A percentile compares a stretch with the other conserved stretches of the same genome.
Evolutionary conservation across 345 rosid genomes (phyloP).

Genomic region (Eucalyptus marginata): DNA sequence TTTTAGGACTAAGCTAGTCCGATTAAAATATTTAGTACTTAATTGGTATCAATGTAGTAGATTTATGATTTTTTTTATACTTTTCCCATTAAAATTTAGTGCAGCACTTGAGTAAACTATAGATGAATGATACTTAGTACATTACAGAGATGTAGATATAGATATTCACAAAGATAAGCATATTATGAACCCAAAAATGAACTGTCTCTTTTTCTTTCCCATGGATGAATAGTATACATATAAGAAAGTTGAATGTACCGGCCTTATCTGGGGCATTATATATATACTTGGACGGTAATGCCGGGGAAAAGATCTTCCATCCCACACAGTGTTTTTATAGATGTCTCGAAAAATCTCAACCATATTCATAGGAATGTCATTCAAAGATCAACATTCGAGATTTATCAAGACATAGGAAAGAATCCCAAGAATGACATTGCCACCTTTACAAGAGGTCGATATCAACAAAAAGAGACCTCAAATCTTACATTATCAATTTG

Average conservation of each 20-base stretch:
- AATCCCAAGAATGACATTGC: background rate
- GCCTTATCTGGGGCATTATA: background rate
- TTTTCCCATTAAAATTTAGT: too few relatives aligned
- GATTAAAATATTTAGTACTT: too few relatives aligned
- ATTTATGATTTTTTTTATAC: too few relatives aligned
- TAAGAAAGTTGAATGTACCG: background rate
- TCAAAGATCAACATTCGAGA: background rate
- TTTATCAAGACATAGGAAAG: background rate
- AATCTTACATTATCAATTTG: background rate
- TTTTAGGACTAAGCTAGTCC: too few relatives aligned
- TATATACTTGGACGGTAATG: too few relatives aligned
- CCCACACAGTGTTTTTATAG: accelerated
- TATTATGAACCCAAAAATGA: background rate
- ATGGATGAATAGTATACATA: background rate
- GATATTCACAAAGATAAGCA: background rate
- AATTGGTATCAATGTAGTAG: too few relatives aligned
- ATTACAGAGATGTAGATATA: too few relatives aligned
- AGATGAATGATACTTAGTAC: too few relatives aligned
- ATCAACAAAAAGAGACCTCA: background rate
- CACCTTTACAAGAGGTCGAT: background rate
- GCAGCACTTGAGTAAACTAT: too few relatives aligned
- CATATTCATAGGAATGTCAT: background rate
- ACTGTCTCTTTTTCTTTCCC: background rate
- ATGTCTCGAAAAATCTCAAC: background rate
- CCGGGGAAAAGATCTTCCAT: background rate